A percentile compares a stretch with the other conserved stretches of the same genome.
Conservation (phyloP, 202 grass and related monocot genomes). For the Panicum virgatum region DNA sequence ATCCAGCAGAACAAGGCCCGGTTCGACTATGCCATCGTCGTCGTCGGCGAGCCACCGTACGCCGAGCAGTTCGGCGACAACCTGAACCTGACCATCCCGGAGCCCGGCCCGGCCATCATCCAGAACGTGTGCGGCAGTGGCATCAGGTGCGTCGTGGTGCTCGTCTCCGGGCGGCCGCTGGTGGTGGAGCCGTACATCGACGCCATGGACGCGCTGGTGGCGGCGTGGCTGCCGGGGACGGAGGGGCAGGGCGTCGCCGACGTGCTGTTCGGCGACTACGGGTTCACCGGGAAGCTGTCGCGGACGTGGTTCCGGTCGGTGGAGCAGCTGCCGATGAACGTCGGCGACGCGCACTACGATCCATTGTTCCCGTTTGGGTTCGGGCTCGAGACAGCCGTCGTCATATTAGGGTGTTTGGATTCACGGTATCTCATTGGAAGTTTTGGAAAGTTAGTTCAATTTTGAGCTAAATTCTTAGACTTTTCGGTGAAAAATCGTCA, state of each 20-base stretch:
- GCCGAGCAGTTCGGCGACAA: conserved; percentile 56
- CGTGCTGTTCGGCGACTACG: conserved; percentile 74
- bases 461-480: no score
- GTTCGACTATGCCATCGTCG: conserved; percentile 56
- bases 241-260: neutral
- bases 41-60: conserved; percentile 59
- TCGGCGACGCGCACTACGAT: conserved; percentile 60
- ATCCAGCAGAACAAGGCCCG: conserved; percentile 20
- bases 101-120: conserved; percentile 39
- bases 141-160: neutral
- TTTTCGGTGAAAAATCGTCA: no score
- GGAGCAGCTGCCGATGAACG: conserved; percentile 78
- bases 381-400: conserved; percentile 36
- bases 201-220: neutral
- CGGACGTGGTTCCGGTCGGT: conserved; percentile 69
- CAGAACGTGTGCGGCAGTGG: neutral
- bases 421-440: no score
- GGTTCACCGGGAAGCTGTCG: conserved; percentile 72
- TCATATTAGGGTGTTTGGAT: no score
- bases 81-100: conserved; percentile 54
- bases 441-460: no score
- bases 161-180: neutral
- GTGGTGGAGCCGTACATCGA: neutral
- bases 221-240: conserved; percentile 14
- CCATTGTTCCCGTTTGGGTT: conserved; percentile 64